Evolutionary conservation across 371 early-diverging fungal genomes (phyloP).

Genomic region (Apophysomyces sp.): DNA sequence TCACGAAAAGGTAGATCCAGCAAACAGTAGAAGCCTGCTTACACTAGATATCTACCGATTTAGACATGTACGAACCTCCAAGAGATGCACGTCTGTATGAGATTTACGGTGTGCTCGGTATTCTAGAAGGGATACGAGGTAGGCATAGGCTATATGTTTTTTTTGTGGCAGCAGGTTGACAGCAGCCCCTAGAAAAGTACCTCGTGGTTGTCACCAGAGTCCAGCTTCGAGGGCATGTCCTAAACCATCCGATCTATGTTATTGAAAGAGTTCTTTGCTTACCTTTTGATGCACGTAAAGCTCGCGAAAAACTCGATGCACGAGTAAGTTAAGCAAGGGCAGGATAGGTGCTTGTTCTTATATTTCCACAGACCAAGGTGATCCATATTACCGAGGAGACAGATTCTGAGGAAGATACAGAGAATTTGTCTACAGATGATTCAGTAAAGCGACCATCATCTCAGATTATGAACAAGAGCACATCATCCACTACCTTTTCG

Average conservation of each 20-base stretch:
- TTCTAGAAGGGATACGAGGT: slow-evolving; percentile 40
- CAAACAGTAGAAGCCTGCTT: neutral
- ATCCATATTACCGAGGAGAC: neutral
- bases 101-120: slow-evolving; percentile 38
- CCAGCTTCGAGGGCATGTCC: slow-evolving; percentile 43
- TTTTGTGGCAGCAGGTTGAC: neutral
- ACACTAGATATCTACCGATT: neutral
- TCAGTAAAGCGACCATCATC: neutral
- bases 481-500: neutral
- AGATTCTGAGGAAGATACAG: neutral
- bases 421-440: neutral
- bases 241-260: slow-evolving; percentile 41
- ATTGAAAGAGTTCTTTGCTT: slow-evolving; percentile 49
- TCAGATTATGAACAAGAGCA: neutral
- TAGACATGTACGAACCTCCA: slow-evolving; percentile 19
- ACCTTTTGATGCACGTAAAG: slow-evolving; percentile 30
- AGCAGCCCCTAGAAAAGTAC: slow-evolving; percentile 25
- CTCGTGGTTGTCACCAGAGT: slow-evolving; percentile 46
- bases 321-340: neutral
- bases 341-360: neutral
- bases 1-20: slow-evolving; percentile 20
- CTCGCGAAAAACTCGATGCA: slow-evolving; percentile 23
- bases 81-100: slow-evolving; percentile 23
- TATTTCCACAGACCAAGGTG: neutral
- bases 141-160: slow-evolving; percentile 3